These are phyloP conservation scores for Suillus subaureus DNA, from an alignment of 768 basidiomycete species.

Conservation along the genomic window DNA sequence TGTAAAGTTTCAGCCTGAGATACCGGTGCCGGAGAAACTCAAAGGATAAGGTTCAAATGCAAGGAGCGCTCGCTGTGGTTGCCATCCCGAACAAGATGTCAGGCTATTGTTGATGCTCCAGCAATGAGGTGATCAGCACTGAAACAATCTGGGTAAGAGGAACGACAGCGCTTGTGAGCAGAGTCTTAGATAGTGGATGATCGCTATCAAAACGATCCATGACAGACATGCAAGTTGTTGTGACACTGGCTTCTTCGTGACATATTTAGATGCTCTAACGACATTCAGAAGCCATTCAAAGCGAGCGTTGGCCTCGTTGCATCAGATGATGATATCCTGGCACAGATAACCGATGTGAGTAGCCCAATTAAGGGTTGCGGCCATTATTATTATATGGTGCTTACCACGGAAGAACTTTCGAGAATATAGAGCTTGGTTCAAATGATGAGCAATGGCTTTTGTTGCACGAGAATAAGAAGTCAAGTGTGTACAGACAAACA, in stretches of 20 bases:
- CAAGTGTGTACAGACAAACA: not conserved
- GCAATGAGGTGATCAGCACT: constrained; percentile 3
- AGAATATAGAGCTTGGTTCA: not conserved
- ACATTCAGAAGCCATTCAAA: not conserved
- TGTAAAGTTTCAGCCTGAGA: not conserved
- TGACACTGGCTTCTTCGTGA: not conserved
- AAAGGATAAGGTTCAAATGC: constrained; percentile 1
- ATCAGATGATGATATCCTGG: not conserved
- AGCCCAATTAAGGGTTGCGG: not conserved
- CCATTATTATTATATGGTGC: not conserved
- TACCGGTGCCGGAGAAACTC: not conserved
- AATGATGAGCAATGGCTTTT: not conserved
- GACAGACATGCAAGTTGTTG: not conserved
- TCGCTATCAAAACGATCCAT: not conserved
- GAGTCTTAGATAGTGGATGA: not conserved
- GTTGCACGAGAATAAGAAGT: not conserved
- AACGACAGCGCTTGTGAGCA: not conserved
- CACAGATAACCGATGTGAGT: not conserved
- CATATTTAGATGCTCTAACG: not conserved
- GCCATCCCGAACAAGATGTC: not conserved
- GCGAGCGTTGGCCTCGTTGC: not conserved
- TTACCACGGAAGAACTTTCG: not conserved
- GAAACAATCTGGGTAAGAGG: not conserved
- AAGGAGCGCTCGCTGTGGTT: not conserved
- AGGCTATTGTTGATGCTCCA: too few relatives aligned